Evolutionary conservation across 1,139 yeast genomes (phyloP).

Genomic region (Kurtzmaniella quercitrusa): DNA sequence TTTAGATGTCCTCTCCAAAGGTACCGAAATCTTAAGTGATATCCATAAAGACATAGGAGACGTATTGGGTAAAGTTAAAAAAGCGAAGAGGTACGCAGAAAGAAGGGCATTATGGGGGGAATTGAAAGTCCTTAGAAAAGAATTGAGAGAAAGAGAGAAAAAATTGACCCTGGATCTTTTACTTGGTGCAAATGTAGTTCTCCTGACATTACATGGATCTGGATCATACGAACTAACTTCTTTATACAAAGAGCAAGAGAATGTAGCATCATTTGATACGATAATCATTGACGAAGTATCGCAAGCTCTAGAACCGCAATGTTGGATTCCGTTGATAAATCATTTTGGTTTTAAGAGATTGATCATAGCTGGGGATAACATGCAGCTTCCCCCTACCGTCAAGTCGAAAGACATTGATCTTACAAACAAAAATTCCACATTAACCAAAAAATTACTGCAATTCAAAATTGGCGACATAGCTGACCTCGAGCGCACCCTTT

Average conservation of each 20-base stretch:
- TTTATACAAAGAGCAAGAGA: constrained; percentile 25
- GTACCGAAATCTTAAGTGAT: constrained; percentile 61
- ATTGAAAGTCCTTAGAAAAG: constrained; percentile 65
- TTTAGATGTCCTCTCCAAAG: constrained; percentile 66
- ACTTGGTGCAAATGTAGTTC: constrained; percentile 60
- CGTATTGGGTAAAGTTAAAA: constrained; percentile 55
- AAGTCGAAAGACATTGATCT: constrained; percentile 30
- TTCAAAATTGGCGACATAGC: constrained; percentile 29
- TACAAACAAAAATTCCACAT: constrained; percentile 8
- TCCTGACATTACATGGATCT: constrained; percentile 85
- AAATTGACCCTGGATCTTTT: constrained; percentile 60
- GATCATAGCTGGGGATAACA: constrained; percentile 81
- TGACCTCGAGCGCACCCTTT: constrained; percentile 60
- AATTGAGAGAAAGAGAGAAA: constrained; percentile 61
- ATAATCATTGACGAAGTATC: constrained; percentile 93
- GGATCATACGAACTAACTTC: constrained; percentile 65
- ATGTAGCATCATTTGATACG: constrained; percentile 60
- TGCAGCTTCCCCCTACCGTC: constrained; percentile 80
- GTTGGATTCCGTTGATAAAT: constrained; percentile 89
- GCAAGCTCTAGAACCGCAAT: constrained; percentile 90
- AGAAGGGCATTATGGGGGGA: constrained; percentile 65
- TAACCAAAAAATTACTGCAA: constrained; percentile 24
- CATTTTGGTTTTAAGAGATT: constrained; percentile 58
- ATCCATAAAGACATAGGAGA: constrained; percentile 68
- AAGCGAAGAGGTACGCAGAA: constrained; percentile 62